Base-by-base conservation (phyloP, 192 early-diverging fungal genomes). In the Lobulomyces angularis region DNA sequence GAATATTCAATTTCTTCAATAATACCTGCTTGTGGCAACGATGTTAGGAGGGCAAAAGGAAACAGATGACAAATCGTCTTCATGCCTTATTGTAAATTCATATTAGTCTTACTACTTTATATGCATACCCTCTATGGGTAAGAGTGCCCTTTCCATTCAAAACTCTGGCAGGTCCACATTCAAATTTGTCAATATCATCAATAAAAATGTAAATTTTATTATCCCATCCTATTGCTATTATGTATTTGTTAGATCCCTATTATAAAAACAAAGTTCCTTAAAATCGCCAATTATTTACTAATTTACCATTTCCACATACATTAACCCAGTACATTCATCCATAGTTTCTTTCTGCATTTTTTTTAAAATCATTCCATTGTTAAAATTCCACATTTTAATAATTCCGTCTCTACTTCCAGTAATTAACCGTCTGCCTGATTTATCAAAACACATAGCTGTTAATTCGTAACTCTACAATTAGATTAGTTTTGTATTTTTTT, bases 321-420 rank as follows among this genome's bases (percentile, higher is more conserved):
- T 25, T 5, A 78, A 50, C 30, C 69, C 72, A 5, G 74, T 77
- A 9, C 55, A 54, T 49, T 77, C 74, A 22, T 47, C 32, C 11
- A 35, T 19, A 28, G 54, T 61, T 36, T 50, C 55, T 41, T 72
- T 75, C 37, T 57, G 44, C 61, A 77, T 61, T 27, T 59, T 65
- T 8, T 69, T 52, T 8, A 78, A 47, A 18, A 77, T 62, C 41
- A 74, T 70, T 9, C 74, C 74, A 51, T 78, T 78, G 52, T 78
- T 78, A 55, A 77, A 78, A 56, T 78, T 78, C 74, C 74, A 78
- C 69, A 78, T 77, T 59, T 75, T 77, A 3, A 77, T 46, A 22
- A 60, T 43, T 4, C 65, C 63, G 37, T 78, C 72, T 28, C 69
- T 49, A 35, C 69, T 65, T n/a, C 73, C 74, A 3, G 74, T 78